Evolutionary conservation across 768 basidiomycete species (phyloP), one percentile per base, ranked within the genome.

Genomic region (Pleurotus citrinopileatus): DNA sequence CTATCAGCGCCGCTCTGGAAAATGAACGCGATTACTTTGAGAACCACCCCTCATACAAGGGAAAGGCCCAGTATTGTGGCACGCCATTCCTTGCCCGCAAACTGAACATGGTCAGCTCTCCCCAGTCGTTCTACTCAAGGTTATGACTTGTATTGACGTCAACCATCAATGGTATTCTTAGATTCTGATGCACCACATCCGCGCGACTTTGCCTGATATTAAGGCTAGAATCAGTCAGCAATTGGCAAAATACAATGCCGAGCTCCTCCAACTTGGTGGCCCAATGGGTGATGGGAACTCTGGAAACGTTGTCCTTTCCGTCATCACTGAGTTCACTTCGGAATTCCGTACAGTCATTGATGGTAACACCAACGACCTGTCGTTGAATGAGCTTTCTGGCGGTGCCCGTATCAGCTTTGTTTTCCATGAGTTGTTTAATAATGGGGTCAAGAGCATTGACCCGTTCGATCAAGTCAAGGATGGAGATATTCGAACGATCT

Each of bases 171-270:
- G n/a, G 15, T 23, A 19, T 45, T 6, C 42, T 15, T 55, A 96
- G 94, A 96, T 99, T 65, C 85, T 99, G 51, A 98, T 98, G 95
- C 94, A 97, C 71, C 97, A 99, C 72, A 98, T 99, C 68, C 91
- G 92, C 54, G 84, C 91, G 51, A 97, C 94, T 19, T 81, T 99
- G n/a, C 97, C 97, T 27, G 97, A 99, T 67, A 98, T 98, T 79
- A 99, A 99, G 75, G 82, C 85, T 13, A 86, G 95, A 62, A 98
- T 99, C 67, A 79, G 86, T n/a, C 81, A 88, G 57, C 94, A 98
- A 63, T 79, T 95, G 43, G 81, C 86, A 70, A 96, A 95, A 65
- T 98, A 80, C 77, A 91, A 82, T 55, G 76, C 84, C 1, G 97
- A 99, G 68, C 79, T 99, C 40, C 71, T 75, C 38, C 73, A 84